These are phyloP conservation scores for Pugionium cornutum DNA, from an alignment of 345 rosid species.

Conservation along the genomic window DNA sequence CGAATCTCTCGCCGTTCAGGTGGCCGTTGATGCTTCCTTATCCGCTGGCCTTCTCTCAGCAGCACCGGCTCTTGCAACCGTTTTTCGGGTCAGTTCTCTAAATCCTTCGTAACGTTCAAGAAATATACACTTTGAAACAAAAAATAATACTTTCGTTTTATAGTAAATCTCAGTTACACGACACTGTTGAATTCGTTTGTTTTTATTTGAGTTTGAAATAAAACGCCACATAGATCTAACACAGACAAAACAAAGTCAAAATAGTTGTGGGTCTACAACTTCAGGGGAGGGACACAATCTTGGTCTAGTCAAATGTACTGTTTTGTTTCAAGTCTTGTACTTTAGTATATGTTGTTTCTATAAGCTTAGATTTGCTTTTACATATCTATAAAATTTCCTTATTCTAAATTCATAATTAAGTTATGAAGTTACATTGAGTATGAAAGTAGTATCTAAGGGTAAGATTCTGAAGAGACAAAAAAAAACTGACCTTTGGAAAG, in stretches of 20 bases:
- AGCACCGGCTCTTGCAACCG: slow-evolving; percentile 68
- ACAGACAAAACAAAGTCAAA: slow-evolving; percentile 39
- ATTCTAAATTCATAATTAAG: neutral
- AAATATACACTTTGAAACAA: neutral
- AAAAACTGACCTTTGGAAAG: slow-evolving; percentile 33
- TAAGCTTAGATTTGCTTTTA: slow-evolving; percentile 32
- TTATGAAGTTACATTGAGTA: neutral
- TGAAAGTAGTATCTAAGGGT: neutral
- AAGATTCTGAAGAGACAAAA: slow-evolving; percentile 16
- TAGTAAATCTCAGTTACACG: slow-evolving; percentile 21
- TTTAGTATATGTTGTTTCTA: slow-evolving; percentile 21
- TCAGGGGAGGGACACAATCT: slow-evolving; percentile 47
- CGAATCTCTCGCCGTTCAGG: slow-evolving; percentile 78
- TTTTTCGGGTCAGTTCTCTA: slow-evolving; percentile 60
- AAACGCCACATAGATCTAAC: slow-evolving; percentile 19
- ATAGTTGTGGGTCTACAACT: slow-evolving; percentile 28
- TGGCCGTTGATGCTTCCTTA: slow-evolving; percentile 63
- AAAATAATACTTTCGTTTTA: neutral
- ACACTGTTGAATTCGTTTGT: slow-evolving; percentile 12
- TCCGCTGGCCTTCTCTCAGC: slow-evolving; percentile 65
- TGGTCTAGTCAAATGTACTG: slow-evolving; percentile 45
- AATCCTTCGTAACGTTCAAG: neutral
- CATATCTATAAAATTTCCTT: neutral
- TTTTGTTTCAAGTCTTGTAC: slow-evolving; percentile 33
- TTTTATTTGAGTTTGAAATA: slow-evolving; percentile 1